Evolutionary conservation across 371 early-diverging fungal genomes (phyloP).

Genomic region (Zancudomyces culisetae): DNA sequence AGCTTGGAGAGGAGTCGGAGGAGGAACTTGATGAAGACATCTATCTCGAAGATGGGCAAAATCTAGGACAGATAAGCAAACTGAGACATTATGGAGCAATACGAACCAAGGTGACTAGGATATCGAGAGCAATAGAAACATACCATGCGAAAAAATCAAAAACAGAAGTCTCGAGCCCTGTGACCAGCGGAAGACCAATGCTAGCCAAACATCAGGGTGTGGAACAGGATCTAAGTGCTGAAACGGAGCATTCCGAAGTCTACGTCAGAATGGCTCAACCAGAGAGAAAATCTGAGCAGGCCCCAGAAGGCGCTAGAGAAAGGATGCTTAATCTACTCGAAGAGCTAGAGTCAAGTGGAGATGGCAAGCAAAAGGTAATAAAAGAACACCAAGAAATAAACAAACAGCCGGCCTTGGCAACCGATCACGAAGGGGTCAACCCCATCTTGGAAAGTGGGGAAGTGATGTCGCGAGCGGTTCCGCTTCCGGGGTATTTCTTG

Average conservation of each 20-base stretch:
- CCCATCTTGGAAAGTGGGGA: background rate
- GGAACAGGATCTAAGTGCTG: too few species aligned
- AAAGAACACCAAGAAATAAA: too few species aligned
- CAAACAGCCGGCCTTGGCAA: background rate
- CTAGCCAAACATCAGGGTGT: too few species aligned
- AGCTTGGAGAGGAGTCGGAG: too few species aligned
- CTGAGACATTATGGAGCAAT: constrained; percentile 1
- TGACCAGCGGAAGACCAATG: too few species aligned
- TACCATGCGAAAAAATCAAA: too few species aligned
- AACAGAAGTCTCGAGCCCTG: too few species aligned
- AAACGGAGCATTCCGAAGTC: background rate
- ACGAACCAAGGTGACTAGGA: background rate
- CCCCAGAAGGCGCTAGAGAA: background rate
- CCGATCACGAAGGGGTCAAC: background rate
- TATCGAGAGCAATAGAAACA: too few species aligned
- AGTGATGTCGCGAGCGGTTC: constrained; percentile 15
- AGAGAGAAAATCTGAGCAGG: background rate
- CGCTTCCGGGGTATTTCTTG: constrained; percentile 22
- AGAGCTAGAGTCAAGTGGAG: background rate
- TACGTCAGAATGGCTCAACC: background rate
- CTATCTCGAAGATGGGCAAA: background rate
- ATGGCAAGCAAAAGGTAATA: background rate
- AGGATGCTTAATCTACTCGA: background rate
- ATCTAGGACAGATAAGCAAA: background rate
- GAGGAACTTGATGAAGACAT: too few species aligned